phyloP scores from a whole-genome alignment of 371 early-diverging fungal genomes.

The Capillidium rhysosporum region DNA sequence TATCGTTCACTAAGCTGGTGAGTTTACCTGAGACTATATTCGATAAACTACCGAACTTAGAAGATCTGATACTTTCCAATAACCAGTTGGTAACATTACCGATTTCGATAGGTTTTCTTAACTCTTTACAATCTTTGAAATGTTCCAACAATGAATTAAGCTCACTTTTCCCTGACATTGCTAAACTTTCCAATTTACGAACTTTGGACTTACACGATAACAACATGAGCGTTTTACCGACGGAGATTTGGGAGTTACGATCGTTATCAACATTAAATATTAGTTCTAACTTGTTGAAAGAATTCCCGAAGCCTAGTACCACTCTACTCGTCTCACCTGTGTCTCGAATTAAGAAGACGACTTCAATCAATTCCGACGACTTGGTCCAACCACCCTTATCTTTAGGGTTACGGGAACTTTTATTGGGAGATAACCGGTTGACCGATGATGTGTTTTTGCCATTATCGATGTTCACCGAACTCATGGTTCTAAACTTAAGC shows the following conservation, averaged over 20 bases:
- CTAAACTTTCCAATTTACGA: conserved; percentile 23
- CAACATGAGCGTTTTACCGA: conserved; percentile 45
- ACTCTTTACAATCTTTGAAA: conserved; percentile 28
- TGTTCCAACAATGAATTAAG: conserved; percentile 46
- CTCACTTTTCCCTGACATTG: conserved; percentile 34
- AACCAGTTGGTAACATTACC: conserved; percentile 52
- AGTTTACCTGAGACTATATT: conserved; percentile 42
- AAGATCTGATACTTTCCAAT: conserved; percentile 36
- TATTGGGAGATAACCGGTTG: conserved; percentile 61
- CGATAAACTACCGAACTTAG: conserved; percentile 24
- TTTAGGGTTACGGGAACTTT: conserved; percentile 31
- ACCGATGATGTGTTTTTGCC: conserved; percentile 69
- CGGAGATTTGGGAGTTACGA: conserved; percentile 65
- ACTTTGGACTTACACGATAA: conserved; percentile 45
- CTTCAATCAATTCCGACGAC: conserved; percentile 9
- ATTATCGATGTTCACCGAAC: conserved; percentile 42
- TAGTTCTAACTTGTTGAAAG: conserved; percentile 54
- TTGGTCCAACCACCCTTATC: conserved; percentile 30
- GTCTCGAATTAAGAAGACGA: background rate
- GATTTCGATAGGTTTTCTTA: conserved; percentile 28
- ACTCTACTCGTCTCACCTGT: background rate
- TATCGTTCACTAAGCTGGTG: conserved; percentile 47
- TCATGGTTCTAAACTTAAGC: conserved; percentile 56
- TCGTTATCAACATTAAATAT: conserved; percentile 44
- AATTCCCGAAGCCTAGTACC: conserved; percentile 18